phyloP scores from a whole-genome alignment of 306 rosid species.

The Trifolium dubium region DNA sequence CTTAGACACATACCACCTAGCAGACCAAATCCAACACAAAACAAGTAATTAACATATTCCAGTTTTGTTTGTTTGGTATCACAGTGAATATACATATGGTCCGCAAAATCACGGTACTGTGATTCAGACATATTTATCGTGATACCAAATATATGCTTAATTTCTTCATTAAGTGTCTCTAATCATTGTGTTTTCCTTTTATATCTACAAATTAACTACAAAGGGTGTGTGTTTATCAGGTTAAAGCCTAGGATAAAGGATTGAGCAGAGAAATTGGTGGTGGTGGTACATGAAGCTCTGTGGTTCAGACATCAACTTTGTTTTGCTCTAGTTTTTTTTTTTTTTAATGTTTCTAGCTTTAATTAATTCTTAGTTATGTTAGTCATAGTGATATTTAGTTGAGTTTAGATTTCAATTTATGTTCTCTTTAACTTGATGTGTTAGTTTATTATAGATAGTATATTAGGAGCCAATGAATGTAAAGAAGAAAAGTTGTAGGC shows the following conservation, averaged over 20 bases:
- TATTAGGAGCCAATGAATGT: constrained; percentile 39
- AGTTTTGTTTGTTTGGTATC: too few relatives aligned
- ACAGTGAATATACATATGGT: too few relatives aligned
- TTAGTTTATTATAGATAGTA: constrained; percentile 19
- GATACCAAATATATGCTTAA: neutral
- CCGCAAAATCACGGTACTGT: too few relatives aligned
- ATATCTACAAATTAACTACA: constrained; percentile 32
- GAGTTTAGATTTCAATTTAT: constrained; percentile 34
- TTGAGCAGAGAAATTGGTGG: constrained; percentile 37
- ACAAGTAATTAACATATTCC: constrained; percentile 57
- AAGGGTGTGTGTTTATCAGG: constrained; percentile 49
- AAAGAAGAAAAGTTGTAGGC: constrained; percentile 35
- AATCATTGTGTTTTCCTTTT: constrained; percentile 35
- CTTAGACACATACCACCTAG: constrained; percentile 77
- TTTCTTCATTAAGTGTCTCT: constrained; percentile 10
- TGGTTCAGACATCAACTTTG: constrained; percentile 40
- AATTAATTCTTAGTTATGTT: constrained; percentile 28
- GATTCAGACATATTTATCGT: too few relatives aligned
- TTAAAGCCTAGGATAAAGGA: constrained; percentile 53
- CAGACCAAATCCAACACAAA: constrained; percentile 82
- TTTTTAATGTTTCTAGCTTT: neutral
- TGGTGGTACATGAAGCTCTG: constrained; percentile 31
- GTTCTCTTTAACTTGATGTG: constrained; percentile 25
- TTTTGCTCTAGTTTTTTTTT: constrained; percentile 33
- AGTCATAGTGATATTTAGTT: constrained; percentile 34